Conservation (phyloP, 306 rosid species). For the Dicorynia guianensis region DNA sequence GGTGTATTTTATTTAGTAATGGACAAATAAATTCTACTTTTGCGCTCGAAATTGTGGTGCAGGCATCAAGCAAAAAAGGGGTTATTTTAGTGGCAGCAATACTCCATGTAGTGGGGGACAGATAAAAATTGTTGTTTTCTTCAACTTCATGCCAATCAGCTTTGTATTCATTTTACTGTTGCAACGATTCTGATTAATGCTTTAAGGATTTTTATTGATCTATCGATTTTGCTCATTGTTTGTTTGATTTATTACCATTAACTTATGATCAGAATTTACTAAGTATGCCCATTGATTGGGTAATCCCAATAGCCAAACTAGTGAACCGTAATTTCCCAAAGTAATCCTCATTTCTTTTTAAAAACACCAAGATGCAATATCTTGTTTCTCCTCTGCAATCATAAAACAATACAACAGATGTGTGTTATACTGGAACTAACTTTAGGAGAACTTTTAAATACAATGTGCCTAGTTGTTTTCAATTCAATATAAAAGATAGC, state of each 20-base stretch:
- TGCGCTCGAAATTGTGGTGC: slow-evolving; percentile 83
- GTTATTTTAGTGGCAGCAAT: slow-evolving; percentile 88
- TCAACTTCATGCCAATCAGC: slow-evolving; percentile 31
- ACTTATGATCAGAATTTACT: no score
- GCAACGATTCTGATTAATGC: slow-evolving; percentile 41
- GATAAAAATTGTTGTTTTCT: slow-evolving; percentile 30
- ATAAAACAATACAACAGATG: no score
- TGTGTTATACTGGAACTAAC: no score
- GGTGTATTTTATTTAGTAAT: slow-evolving; percentile 82
- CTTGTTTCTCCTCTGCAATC: no score
- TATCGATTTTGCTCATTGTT: background rate
- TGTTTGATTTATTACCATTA: background rate
- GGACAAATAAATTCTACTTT: slow-evolving; percentile 75
- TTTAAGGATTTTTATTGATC: slow-evolving; percentile 24
- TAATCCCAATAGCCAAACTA: no score
- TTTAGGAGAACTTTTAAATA: no score
- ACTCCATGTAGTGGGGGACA: slow-evolving; percentile 68
- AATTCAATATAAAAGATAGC: no score
- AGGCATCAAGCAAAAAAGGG: slow-evolving; percentile 77
- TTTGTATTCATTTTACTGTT: slow-evolving; percentile 43
- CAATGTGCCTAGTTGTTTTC: no score
- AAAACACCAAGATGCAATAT: no score
- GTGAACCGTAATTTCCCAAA: no score
- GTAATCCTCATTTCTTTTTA: no score
- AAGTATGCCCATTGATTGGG: no score